phyloP scores from a whole-genome alignment of 257 asterid genomes.

The Linderniella brevidens region DNA sequence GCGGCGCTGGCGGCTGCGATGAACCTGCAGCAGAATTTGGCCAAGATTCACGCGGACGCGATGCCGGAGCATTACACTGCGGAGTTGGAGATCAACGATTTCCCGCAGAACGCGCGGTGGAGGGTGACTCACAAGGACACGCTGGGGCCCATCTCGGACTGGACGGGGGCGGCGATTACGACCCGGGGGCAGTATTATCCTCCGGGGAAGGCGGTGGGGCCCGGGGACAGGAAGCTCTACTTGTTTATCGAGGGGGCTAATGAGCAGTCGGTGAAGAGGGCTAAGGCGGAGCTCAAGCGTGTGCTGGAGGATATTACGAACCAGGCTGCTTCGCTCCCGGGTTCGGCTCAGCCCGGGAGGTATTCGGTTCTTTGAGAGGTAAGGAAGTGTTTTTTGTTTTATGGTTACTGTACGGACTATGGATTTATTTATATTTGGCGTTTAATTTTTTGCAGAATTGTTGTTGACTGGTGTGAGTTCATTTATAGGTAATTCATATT shows the following conservation, averaged over 20 bases:
- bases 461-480: too few relatives aligned
- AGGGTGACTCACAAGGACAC: conserved; percentile 94
- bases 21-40: conserved; percentile 75
- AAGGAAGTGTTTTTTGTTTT: too few relatives aligned
- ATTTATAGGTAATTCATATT: too few relatives aligned
- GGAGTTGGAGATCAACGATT: conserved; percentile 78
- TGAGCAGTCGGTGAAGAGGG: conserved; percentile 81
- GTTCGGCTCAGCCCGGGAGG: conserved; percentile 79
- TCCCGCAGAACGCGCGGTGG: conserved; percentile 95
- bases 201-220: conserved; percentile 53
- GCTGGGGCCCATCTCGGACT: conserved; percentile 80
- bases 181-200: conserved; percentile 72
- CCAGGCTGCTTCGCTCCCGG: conserved; percentile 78
- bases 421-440: too few relatives aligned
- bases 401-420: too few relatives aligned
- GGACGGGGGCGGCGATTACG: conserved; percentile 95
- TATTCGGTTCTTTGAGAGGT: conserved; percentile 45
- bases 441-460: too few relatives aligned
- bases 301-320: conserved; percentile 80
- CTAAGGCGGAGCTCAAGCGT: conserved; percentile 74
- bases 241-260: conserved; percentile 90
- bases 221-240: conserved; percentile 76
- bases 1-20: conserved; percentile 64
- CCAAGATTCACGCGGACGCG: conserved; percentile 75
- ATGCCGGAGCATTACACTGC: conserved; percentile 83